These are phyloP conservation scores for Hypericum androsaemum DNA, from an alignment of 345 rosid species.

Conservation along the genomic window DNA sequence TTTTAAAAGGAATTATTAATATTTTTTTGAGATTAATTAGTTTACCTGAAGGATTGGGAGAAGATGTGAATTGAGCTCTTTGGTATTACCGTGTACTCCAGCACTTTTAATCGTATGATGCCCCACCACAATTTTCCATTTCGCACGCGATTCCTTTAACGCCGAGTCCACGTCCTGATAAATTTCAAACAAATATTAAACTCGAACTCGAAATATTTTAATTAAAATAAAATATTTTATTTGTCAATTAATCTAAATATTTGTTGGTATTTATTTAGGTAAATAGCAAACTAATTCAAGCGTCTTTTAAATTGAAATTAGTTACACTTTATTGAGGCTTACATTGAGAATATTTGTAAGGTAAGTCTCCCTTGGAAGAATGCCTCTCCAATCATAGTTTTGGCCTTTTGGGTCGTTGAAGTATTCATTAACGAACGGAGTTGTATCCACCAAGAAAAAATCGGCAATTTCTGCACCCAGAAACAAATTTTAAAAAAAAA, in stretches of 20 bases:
- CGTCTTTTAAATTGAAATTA: no score
- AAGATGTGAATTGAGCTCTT: slow-evolving; percentile 37
- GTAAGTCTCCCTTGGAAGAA: slow-evolving; percentile 22
- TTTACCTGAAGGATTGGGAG: slow-evolving; percentile 45
- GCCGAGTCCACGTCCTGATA: slow-evolving; percentile 35
- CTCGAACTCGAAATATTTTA: no score
- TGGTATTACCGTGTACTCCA: slow-evolving; percentile 46
- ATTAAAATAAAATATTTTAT: no score
- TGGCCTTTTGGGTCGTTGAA: slow-evolving; percentile 24
- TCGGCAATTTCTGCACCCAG: slow-evolving; percentile 22
- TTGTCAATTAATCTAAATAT: no score
- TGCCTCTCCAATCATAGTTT: slow-evolving; percentile 31
- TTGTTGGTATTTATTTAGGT: no score
- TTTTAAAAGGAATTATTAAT: no score
- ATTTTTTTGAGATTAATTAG: no score
- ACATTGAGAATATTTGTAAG: slow-evolving; percentile 24
- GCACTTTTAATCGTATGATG: slow-evolving; percentile 54
- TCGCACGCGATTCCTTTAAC: slow-evolving; percentile 34
- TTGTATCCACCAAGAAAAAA: slow-evolving; percentile 39
- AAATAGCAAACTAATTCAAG: no score
- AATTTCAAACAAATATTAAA: no score
- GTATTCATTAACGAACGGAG: slow-evolving; percentile 30
- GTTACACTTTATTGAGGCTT: neutral
- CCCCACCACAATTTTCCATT: slow-evolving; percentile 58
- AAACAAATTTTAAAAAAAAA: no score